Percentiles rank a stretch among this genome's conserved stretches.
phyloP scores from a whole-genome alignment of 495 filamentous ascomycete genomes.

The Lasiosphaeriaceae sp. region DNA sequence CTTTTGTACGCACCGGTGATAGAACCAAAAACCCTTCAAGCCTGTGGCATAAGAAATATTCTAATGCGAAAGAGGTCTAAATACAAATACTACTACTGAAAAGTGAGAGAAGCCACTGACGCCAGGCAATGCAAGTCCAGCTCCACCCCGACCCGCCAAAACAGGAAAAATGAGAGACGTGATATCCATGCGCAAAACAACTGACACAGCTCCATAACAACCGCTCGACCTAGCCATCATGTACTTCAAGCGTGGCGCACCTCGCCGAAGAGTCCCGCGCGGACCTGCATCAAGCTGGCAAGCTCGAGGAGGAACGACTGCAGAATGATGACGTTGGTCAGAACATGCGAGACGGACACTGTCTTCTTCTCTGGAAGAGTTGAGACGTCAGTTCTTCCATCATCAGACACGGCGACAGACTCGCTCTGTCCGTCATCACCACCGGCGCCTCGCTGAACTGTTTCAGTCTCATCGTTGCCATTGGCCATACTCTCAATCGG shows the following conservation, averaged over 20 bases:
- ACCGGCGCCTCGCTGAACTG: conserved; percentile 7
- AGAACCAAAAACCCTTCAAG: no score
- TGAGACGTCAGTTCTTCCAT: conserved; percentile 5
- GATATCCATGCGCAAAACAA: neutral
- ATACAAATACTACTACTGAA: neutral
- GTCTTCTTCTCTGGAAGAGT: conserved; percentile 35
- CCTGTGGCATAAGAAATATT: no score
- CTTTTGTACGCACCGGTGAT: no score
- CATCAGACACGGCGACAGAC: neutral
- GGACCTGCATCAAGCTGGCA: conserved; percentile 78
- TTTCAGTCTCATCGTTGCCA: conserved; percentile 19
- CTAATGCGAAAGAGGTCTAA: neutral
- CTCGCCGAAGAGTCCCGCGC: conserved; percentile 83
- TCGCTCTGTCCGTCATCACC: conserved; percentile 16
- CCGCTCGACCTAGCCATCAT: neutral
- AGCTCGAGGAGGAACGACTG: conserved; percentile 89
- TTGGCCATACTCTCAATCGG: conserved; percentile 18
- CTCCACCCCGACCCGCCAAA: neutral
- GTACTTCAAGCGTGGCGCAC: conserved; percentile 58
- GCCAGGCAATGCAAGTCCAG: neutral
- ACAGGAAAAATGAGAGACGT: neutral
- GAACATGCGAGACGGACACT: conserved; percentile 76
- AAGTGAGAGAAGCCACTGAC: neutral
- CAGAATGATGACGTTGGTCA: conserved; percentile 73
- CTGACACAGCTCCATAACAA: neutral